Percentiles rank a stretch among this genome's conserved stretches.
These are phyloP conservation scores for Knoxdaviesia proteae DNA, from an alignment of 2,329 filamentous ascomycete genomes.

Conservation along the genomic window DNA sequence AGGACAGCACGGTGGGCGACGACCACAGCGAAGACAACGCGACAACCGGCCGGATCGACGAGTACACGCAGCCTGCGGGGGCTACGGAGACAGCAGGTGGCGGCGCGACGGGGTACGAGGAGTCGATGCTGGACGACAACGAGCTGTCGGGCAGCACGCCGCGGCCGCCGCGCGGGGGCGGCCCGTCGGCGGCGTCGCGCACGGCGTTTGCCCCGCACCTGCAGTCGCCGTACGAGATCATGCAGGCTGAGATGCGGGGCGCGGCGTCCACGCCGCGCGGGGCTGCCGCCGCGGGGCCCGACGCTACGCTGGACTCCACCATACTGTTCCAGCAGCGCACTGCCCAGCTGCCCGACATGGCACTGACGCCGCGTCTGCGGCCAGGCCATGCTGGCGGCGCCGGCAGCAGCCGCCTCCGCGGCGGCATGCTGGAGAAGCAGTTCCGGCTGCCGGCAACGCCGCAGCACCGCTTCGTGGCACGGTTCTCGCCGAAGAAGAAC, in stretches of 20 bases:
- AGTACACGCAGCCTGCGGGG: too few relatives aligned
- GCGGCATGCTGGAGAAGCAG: slow-evolving; percentile 85
- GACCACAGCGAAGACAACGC: slow-evolving; percentile 20
- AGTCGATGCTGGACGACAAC: slow-evolving; percentile 39
- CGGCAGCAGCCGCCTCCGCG: slow-evolving; percentile 57
- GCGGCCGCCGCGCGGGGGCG: slow-evolving; percentile 19
- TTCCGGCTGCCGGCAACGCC: slow-evolving; percentile 89
- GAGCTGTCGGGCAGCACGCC: slow-evolving; percentile 49
- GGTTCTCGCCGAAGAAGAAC: slow-evolving; percentile 12
- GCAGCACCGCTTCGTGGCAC: slow-evolving; percentile 29
- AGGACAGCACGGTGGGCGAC: slow-evolving; percentile 10
- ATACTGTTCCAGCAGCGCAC: slow-evolving; percentile 29
- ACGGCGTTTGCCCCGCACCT: slow-evolving; percentile 38
- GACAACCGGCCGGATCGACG: slow-evolving; percentile 7
- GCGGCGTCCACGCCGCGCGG: slow-evolving; percentile 2
- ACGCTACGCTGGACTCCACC: slow-evolving; percentile 16
- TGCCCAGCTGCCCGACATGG: slow-evolving; percentile 32
- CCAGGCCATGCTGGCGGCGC: slow-evolving; percentile 8
- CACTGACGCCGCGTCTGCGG: slow-evolving; percentile 38
- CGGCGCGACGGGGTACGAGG: slow-evolving; percentile 17
- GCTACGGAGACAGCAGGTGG: too few relatives aligned
- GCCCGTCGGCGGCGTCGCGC: slow-evolving; percentile 23
- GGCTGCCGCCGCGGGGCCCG: too few relatives aligned
- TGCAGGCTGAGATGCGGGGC: slow-evolving; percentile 42
- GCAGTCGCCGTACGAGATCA: slow-evolving; percentile 55